Percentiles rank a stretch among this genome's conserved stretches.
These are phyloP conservation scores for Hypoxylon fragiforme DNA, from an alignment of 495 filamentous ascomycete species.

Conservation along the genomic window DNA sequence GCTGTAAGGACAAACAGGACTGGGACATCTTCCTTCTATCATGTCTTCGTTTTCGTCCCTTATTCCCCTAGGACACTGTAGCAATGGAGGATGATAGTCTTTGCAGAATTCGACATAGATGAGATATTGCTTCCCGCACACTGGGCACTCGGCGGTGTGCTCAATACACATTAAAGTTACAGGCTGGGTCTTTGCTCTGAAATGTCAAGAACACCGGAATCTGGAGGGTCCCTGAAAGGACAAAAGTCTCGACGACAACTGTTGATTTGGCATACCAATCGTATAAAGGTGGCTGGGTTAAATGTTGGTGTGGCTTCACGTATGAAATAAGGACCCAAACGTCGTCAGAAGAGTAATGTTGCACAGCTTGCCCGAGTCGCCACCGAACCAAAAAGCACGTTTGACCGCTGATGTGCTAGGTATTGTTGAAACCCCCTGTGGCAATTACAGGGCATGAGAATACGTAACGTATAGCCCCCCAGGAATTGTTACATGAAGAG, in stretches of 20 bases:
- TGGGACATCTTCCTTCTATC: slow-evolving; percentile 53
- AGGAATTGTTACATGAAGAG: slow-evolving; percentile 23
- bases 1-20: slow-evolving; percentile 54
- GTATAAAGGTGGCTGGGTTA: slow-evolving; percentile 33
- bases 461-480: slow-evolving; percentile 33
- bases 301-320: slow-evolving; percentile 28
- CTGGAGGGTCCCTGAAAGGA: slow-evolving; percentile 30
- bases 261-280: slow-evolving; percentile 33
- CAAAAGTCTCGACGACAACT: slow-evolving; percentile 28
- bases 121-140: slow-evolving; percentile 56
- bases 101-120: slow-evolving; percentile 55
- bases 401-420: slow-evolving; percentile 26
- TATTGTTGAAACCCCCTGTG: slow-evolving; percentile 35
- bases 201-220: slow-evolving; percentile 23
- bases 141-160: slow-evolving; percentile 52
- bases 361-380: slow-evolving; percentile 26
- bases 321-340: slow-evolving; percentile 24
- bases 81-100: slow-evolving; percentile 48
- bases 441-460: slow-evolving; percentile 40
- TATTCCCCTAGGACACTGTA: slow-evolving; percentile 47
- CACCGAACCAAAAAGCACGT: slow-evolving; percentile 31
- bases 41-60: slow-evolving; percentile 41
- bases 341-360: slow-evolving; percentile 18
- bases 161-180: slow-evolving; percentile 54
- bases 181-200: slow-evolving; percentile 25